These are phyloP conservation scores for Colletotrichum australisinense DNA, from an alignment of 2,329 filamentous ascomycete species.

Conservation along the genomic window DNA sequence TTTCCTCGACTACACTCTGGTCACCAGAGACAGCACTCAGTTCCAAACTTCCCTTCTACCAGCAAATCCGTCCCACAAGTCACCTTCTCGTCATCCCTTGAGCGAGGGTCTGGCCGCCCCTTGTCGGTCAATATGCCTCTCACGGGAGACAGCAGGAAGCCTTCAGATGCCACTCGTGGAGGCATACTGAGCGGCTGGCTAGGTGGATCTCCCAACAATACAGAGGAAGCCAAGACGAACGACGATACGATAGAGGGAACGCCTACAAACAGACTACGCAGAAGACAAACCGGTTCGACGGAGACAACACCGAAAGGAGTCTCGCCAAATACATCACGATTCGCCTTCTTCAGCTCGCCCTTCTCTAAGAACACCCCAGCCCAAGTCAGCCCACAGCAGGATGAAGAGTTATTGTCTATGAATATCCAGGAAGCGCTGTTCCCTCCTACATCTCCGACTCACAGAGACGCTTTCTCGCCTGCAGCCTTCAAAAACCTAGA, in stretches of 20 bases:
- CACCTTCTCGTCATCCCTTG: conserved; percentile 39
- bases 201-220: conserved; percentile 39
- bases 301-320: conserved; percentile 48
- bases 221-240: conserved; percentile 36
- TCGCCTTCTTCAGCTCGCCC: conserved; percentile 59
- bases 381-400: conserved; percentile 39
- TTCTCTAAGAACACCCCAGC: conserved; percentile 51
- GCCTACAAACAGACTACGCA: conserved; percentile 44
- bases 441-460: conserved; percentile 53
- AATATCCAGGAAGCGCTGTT: conserved; percentile 67
- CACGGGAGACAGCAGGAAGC: conserved; percentile 53
- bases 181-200: conserved; percentile 47
- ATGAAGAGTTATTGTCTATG: conserved; percentile 67
- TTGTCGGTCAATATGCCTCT: conserved; percentile 51
- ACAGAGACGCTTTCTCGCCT: conserved; percentile 66
- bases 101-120: conserved; percentile 39
- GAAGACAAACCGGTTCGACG: conserved; percentile 30
- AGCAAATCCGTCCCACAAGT: conserved; percentile 35
- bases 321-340: conserved; percentile 50
- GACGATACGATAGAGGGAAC: conserved; percentile 42
- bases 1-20: conserved; percentile 12
- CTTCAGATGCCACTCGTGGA: conserved; percentile 41
- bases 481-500: conserved; percentile 72
- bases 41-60: conserved; percentile 48
- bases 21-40: conserved; percentile 50